Conservation (phyloP, 495 filamentous ascomycete species). For the Hamigera avellanea region DNA sequence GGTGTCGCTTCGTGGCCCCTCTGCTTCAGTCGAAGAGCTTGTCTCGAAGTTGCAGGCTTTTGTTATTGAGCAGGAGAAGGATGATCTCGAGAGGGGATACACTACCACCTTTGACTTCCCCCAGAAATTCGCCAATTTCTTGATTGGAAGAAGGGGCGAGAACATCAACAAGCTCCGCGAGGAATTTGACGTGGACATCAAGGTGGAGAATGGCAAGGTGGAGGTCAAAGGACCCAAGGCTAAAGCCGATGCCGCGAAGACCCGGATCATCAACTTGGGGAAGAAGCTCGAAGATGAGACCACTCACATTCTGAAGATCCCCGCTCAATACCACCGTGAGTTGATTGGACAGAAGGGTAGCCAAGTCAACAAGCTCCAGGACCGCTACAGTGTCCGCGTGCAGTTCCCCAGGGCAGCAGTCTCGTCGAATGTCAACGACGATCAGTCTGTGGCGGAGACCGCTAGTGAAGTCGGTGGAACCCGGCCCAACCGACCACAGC, state of each 20-base stretch:
- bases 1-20: constrained; percentile 67
- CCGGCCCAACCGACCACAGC: constrained; percentile 51
- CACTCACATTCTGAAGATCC: constrained; percentile 75
- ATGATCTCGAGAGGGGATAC: constrained; percentile 81
- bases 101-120: constrained; percentile 82
- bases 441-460: constrained; percentile 54
- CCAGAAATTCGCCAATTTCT: constrained; percentile 81
- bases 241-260: constrained; percentile 72
- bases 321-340: constrained; percentile 75
- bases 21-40: constrained; percentile 56
- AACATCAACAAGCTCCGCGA: constrained; percentile 94
- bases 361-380: constrained; percentile 60
- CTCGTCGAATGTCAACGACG: constrained; percentile 41
- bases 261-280: constrained; percentile 60
- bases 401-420: constrained; percentile 76
- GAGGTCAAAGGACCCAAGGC: constrained; percentile 61
- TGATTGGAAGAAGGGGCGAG: constrained; percentile 86
- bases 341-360: constrained; percentile 53
- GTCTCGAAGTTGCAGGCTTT: constrained; percentile 60
- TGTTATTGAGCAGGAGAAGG: constrained; percentile 69
- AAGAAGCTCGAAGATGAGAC: constrained; percentile 81
- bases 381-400: constrained; percentile 82
- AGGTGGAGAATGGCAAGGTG: constrained; percentile 63
- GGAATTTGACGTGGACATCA: constrained; percentile 94
- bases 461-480: constrained; percentile 54